Percentiles rank a stretch among this genome's conserved stretches.
Evolutionary conservation across 2,329 filamentous ascomycete genomes (phyloP).

Genomic region (Colletotrichum tofieldiae): DNA sequence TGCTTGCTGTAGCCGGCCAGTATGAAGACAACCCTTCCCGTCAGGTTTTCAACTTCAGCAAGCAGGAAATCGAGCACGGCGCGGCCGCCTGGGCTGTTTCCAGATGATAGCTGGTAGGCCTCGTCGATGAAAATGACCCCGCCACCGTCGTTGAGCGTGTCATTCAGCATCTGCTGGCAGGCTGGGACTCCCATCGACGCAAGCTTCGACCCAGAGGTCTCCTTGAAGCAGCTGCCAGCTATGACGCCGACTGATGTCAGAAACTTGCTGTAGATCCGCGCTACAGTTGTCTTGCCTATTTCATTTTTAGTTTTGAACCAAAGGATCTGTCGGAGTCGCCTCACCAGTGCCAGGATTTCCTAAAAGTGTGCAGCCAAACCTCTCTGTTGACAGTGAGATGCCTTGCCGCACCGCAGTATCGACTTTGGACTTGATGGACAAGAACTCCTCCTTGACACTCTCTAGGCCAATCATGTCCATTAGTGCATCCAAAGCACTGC

Average conservation of each 20-base stretch:
- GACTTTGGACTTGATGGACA: conserved; percentile 74
- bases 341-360: conserved; percentile 84
- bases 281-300: conserved; percentile 80
- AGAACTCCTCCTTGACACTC: conserved; percentile 75
- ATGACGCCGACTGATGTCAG: conserved; percentile 75
- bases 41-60: conserved; percentile 80
- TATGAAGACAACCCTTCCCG: conserved; percentile 79
- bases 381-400: conserved; percentile 68
- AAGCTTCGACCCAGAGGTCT: conserved; percentile 78
- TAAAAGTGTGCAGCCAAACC: conserved; percentile 75
- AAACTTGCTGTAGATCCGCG: conserved; percentile 78
- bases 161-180: conserved; percentile 65
- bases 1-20: conserved; percentile 81
- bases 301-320: neutral
- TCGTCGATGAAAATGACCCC: conserved; percentile 86
- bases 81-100: conserved; percentile 69
- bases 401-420: conserved; percentile 73
- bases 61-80: conserved; percentile 80
- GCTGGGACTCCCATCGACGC: conserved; percentile 73
- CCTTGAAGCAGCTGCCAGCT: conserved; percentile 72
- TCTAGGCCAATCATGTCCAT: conserved; percentile 83
- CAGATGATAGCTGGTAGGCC: conserved; percentile 80
- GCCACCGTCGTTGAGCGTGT: conserved; percentile 71
- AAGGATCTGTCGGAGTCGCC: conserved; percentile 20
- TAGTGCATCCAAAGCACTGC: conserved; percentile 71